Base-by-base conservation (phyloP, 169 alveolate species). In the Plasmodium berghei region DNA sequence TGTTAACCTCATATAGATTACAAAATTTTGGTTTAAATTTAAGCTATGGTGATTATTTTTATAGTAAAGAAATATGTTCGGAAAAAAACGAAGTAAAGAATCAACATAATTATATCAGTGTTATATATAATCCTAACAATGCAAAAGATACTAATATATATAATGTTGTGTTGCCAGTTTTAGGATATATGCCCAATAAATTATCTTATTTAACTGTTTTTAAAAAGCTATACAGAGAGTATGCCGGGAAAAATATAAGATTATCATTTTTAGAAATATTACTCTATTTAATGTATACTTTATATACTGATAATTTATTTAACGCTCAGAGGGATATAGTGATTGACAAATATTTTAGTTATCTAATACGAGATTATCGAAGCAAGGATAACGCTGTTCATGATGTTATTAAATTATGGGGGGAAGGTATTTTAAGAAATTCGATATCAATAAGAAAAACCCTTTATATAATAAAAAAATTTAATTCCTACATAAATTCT, bases 1-100 rank as follows among this genome's bases (percentile, higher is more conserved):
- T 86, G 66, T 28, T 86, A 72, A 86, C 91, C 14, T 86, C 91
- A 12, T 86, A 86, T n/a, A 52, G 91, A 54, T 71, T 86, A 54
- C 49, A 69, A 58, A 86, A 86, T 46, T 86, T 86, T 72, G 87
- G 91, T 54, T 9, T 63, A 4, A 52, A 26, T 4, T 64, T 72
- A 58, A 20, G 40, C 45, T 14, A 59, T n/a, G 87, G 91, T 63
- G 91, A 86, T 64, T 86, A 70, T 28, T 64, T 86, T 24, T 70
- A 70, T 71, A 54, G 56, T 20, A 86, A 86, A 55, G 87, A 86
- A 22, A 42, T 70, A 6, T 74, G 72, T 24, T 55, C 85, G n/a
- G 46, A 58, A 28, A 48, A 8, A 52, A 40, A 9, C 18, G 91
- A 72, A 71, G 14, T n/a, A 54, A 86, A 86, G 55, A 64, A 72